Evolutionary conservation across 495 filamentous ascomycete species (phyloP).

Genomic region (Trichoderma parareesei): DNA sequence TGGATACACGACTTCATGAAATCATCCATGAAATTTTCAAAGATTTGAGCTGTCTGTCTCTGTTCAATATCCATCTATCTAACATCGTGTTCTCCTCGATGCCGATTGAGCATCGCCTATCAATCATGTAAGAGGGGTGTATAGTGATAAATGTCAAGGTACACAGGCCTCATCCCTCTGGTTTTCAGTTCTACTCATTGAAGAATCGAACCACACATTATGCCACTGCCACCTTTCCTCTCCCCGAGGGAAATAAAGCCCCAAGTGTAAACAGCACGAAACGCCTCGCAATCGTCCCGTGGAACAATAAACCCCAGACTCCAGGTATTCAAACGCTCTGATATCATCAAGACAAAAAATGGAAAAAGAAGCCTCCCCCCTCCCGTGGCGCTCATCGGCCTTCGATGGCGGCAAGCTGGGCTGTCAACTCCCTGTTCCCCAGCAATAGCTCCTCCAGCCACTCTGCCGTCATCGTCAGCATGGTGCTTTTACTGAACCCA

Average conservation of each 20-base stretch:
- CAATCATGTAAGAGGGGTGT: no score
- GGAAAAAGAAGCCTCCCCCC: not conserved
- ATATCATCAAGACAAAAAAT: not conserved
- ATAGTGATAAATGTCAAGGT: no score
- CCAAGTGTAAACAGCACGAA: not conserved
- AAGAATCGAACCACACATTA: not conserved
- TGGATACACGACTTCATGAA: no score
- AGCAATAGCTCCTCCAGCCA: conserved; percentile 64
- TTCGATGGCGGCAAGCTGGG: conserved; percentile 25
- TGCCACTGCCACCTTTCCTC: not conserved
- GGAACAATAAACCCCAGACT: conserved; percentile 6
- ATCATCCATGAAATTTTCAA: not conserved
- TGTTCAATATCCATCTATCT: not conserved
- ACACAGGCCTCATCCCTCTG: no score
- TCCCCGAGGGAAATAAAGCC: not conserved
- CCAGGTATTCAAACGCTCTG: not conserved
- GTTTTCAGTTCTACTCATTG: not conserved
- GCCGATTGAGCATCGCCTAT: no score
- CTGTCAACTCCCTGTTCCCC: conserved; percentile 51
- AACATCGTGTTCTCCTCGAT: no score
- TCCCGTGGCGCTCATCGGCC: not conserved
- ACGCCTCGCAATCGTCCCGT: conserved; percentile 6
- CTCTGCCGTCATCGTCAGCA: conserved; percentile 60
- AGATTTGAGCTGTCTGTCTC: not conserved
- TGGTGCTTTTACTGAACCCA: conserved; percentile 72